Conservation (phyloP, 441 rosid genomes). For the Codiaeum variegatum region DNA sequence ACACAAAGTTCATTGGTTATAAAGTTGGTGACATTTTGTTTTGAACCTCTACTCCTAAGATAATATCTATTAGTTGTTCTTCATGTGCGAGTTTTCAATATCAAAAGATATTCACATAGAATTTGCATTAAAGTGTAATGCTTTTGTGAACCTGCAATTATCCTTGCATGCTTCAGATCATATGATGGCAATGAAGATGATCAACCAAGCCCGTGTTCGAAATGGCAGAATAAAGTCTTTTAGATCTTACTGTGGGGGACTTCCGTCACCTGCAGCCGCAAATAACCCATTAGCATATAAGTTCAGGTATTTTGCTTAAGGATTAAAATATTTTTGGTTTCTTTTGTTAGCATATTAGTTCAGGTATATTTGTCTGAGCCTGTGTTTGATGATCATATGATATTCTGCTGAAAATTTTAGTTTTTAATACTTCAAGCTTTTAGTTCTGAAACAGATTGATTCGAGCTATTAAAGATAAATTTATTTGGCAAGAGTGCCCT, state of each 20-base stretch:
- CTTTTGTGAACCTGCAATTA: neutral
- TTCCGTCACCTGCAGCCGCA: constrained; percentile 96
- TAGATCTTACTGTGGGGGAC: constrained; percentile 90
- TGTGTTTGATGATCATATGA: neutral
- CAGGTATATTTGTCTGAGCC: neutral
- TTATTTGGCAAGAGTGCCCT: neutral
- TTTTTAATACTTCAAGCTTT: neutral
- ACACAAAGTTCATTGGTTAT: neutral
- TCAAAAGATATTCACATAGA: neutral
- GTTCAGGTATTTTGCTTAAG: constrained; percentile 58
- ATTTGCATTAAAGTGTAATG: neutral
- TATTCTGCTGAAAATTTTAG: neutral
- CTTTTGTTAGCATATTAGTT: no score
- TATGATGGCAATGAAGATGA: constrained; percentile 98
- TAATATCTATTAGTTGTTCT: neutral
- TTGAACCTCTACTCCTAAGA: neutral
- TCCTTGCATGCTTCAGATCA: constrained; percentile 53
- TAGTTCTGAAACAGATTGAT: neutral
- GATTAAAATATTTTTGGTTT: neutral
- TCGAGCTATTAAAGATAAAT: neutral
- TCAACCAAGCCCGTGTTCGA: constrained; percentile 60
- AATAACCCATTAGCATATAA: constrained; percentile 88
- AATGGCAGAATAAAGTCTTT: constrained; percentile 83
- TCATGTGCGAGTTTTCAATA: no score
- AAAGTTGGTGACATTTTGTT: neutral